Conservation (phyloP, 768 basidiomycete species). For the Mycena haematopus region DNA sequence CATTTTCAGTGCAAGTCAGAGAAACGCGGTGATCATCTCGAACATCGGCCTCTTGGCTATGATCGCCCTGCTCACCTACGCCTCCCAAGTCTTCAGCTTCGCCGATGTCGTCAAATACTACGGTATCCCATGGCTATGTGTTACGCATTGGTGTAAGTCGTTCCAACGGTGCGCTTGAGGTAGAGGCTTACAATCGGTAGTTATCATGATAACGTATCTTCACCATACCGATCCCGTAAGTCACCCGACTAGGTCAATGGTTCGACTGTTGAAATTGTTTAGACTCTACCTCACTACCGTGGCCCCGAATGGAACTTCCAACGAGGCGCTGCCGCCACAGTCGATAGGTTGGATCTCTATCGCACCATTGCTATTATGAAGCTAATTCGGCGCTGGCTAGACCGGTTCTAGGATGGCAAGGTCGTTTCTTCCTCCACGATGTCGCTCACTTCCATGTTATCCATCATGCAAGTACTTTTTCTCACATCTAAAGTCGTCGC, state of each 20-base stretch:
- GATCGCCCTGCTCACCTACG: conserved; percentile 46
- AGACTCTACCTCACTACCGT: conserved; percentile 61
- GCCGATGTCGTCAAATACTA: conserved; percentile 55
- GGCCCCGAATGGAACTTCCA: conserved; percentile 64
- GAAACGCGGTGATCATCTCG: conserved; percentile 59
- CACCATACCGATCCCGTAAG: conserved; percentile 63
- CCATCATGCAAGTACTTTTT: conserved; percentile 51
- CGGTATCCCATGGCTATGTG: conserved; percentile 59
- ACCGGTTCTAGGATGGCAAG: conserved; percentile 66
- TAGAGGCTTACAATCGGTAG: too few species aligned
- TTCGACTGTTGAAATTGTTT: background rate
- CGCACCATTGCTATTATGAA: background rate
- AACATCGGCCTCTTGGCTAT: conserved; percentile 62
- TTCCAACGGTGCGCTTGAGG: too few species aligned
- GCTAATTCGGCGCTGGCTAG: conserved; percentile 32
- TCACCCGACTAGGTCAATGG: background rate
- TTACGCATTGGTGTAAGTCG: conserved; percentile 53
- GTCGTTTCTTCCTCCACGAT: conserved; percentile 71
- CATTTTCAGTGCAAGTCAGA: conserved; percentile 60
- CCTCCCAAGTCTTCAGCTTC: conserved; percentile 45
- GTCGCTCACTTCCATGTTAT: conserved; percentile 70
- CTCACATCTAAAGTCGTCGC: background rate
- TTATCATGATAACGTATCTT: conserved; percentile 64
- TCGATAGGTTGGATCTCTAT: conserved; percentile 44
- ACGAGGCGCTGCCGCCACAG: conserved; percentile 66